Conservation (phyloP, 345 rosid genomes). For the Brassica rapa region DNA sequence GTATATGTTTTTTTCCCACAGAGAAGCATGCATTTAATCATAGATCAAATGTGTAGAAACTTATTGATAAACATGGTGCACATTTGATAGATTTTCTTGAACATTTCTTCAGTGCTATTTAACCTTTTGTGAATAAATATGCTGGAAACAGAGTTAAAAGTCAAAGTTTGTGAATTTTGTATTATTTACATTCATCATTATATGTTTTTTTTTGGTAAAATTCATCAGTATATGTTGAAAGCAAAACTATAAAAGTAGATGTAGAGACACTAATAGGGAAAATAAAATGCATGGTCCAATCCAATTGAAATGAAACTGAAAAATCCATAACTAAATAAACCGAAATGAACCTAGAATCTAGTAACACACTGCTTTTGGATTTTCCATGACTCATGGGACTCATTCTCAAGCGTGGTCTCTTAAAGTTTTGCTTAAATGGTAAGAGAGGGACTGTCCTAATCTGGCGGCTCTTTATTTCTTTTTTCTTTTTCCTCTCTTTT, state of each 20-base stretch:
- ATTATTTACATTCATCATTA: background rate
- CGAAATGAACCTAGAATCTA: constrained; percentile 26
- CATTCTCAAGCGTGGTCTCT: constrained; percentile 9
- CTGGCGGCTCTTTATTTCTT: background rate
- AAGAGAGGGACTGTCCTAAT: constrained; percentile 34
- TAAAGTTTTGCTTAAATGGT: constrained; percentile 36
- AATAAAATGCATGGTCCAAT: constrained; percentile 32
- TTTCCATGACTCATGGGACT: constrained; percentile 35
- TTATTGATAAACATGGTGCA: background rate
- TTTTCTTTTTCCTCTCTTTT: background rate
- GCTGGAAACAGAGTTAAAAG: background rate
- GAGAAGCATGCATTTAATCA: background rate
- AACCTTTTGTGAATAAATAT: background rate
- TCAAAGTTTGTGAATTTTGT: background rate
- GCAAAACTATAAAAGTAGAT: background rate
- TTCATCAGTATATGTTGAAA: background rate
- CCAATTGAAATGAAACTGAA: constrained; percentile 19
- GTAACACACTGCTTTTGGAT: constrained; percentile 10
- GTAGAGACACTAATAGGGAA: background rate
- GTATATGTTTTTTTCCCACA: background rate
- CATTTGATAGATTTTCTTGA: background rate
- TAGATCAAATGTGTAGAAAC: background rate
- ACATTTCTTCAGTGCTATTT: background rate
- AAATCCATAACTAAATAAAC: constrained; percentile 36
- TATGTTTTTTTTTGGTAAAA: too few species aligned